Evolutionary conservation across 192 early-diverging fungal species (phyloP).

Genomic region (Allomyces macrogynus): DNA sequence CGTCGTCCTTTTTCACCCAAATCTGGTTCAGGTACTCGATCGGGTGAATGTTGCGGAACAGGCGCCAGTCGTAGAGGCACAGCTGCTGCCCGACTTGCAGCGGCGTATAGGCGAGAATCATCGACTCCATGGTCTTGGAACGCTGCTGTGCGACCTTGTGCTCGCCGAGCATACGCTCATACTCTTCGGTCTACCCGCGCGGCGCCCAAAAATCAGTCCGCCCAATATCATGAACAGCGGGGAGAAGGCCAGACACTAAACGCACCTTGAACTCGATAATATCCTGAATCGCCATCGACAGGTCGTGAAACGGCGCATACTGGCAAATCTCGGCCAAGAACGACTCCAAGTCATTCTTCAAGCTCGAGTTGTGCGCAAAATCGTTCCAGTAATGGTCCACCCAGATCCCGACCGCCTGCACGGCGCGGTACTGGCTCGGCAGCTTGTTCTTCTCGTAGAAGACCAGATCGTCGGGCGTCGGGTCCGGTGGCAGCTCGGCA

Average conservation of each 20-base stretch:
- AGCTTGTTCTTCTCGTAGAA: conserved; percentile 22
- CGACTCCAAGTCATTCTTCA: conserved; percentile 18
- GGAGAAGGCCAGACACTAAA: not conserved
- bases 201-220: too few relatives aligned
- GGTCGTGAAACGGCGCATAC: conserved; percentile 1
- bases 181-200: conserved; percentile 11
- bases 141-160: conserved; percentile 21
- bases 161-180: conserved; percentile 25
- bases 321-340: conserved; percentile 17
- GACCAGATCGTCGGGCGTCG: conserved; percentile 20
- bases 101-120: conserved; percentile 20
- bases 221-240: too few relatives aligned
- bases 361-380: conserved; percentile 21
- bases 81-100: conserved; percentile 26
- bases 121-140: conserved; percentile 26
- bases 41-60: conserved; percentile 37
- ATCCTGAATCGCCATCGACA: not conserved
- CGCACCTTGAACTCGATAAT: conserved; percentile 3
- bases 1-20: conserved; percentile 20
- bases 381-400: conserved; percentile 33
- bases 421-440: conserved; percentile 28
- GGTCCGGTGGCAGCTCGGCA: conserved; percentile 16
- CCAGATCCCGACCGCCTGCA: conserved; percentile 22
- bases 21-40: conserved; percentile 40
- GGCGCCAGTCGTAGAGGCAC: conserved; percentile 29